Base-by-base conservation (phyloP, 495 filamentous ascomycete species). In the Cladorrhinum samala region DNA sequence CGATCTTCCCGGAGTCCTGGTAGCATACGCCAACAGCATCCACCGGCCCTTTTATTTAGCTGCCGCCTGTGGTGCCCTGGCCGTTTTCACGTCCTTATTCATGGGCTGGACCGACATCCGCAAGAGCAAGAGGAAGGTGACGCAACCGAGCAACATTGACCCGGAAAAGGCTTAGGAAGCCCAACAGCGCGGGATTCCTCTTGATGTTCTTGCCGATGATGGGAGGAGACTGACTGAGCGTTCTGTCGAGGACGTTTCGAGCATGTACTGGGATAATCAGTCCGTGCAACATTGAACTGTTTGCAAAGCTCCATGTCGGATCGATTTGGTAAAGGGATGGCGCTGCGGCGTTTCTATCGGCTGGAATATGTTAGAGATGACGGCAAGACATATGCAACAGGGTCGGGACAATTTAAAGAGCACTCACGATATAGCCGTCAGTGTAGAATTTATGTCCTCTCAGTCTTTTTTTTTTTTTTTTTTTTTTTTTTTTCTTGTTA, bases 11-110 rank as follows among this genome's bases (percentile, higher is more conserved):
- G 56, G 53, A 1, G 72, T 82, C 6, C 36, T 78, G 33, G 20
- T 47, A 1, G 68, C 68, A 1, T 83, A 81, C 52, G 74, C 78
- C 2, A 47, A n/a, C 14, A 55, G 54, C 8, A 50, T 68, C 18
- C 27, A 33, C n/a, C 46, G 37, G 11, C 57, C 62, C 1, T 67
- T 60, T 18, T 61, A 53, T 36, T 13, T 65, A 39, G 46, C 49
- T 13, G 40, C 50, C 3, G 55, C 23, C 0, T 11, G 59, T 2
- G 53, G 42, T 9, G 57, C 14, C 6, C 8, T 65, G 9, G 53
- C 53, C 0, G 45, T 63, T 3, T 17, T 57, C 18, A 50, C 50
- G 2, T 52, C 59, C 4, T 33, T 65, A 18, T 58, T 51, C 20
- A 7, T 65, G 53, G 61, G 61, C 1, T 63, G 64, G 59, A 44